Base-by-base conservation (phyloP, 148 eudicot species). In the Cornus florida region DNA sequence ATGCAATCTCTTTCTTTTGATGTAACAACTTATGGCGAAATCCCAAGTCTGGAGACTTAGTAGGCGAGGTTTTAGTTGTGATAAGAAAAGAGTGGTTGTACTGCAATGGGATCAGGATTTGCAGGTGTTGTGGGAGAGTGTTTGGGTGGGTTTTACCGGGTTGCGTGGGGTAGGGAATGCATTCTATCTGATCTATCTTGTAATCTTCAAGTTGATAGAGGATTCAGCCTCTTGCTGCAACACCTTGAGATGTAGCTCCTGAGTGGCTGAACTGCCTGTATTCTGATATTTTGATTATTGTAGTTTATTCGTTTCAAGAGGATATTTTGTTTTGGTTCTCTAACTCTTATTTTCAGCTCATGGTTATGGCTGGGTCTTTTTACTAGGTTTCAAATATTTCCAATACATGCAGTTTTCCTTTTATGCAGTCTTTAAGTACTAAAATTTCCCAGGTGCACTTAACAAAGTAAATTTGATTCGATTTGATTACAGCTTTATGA, bases 401-500 rank as follows among this genome's bases (percentile, higher is more conserved):
- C 22, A 64, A 22, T 35, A 68, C 64, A 33, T 60, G 28, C 31
- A 10, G 38, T 28, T 73, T 57, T 73, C 35, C 23, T 23, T 33
- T 17, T 16, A 48, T 1, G 22, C 77, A 19, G 31, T 57, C 24
- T 32, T 20, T 7, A 7, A 31, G 12, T 16, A 5, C 62, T 75
- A 41, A 75, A 73, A 13, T 10, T 62, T 75, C 9, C 24, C 5
- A 19, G 59, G 59, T 53, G 22, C 0, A 28, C 28, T 28, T 28
- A 28, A 0, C 28, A 28, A 28, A 28, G 19, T 77, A 20, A 32
- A 62, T 75, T 74, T 71, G 32, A 31, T 66, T 38, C 64, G 6
- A 38, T 76, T 75, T 85, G 31, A 67, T 67, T 87, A 59, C 91
- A 96, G 99, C 78, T 96, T 68, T 97, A 92, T 67, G 99, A 97